A percentile compares a stretch with the other conserved stretches of the same genome.
Conservation (phyloP, 768 basidiomycete species). For the Sporobolomyces pararoseus region DNA sequence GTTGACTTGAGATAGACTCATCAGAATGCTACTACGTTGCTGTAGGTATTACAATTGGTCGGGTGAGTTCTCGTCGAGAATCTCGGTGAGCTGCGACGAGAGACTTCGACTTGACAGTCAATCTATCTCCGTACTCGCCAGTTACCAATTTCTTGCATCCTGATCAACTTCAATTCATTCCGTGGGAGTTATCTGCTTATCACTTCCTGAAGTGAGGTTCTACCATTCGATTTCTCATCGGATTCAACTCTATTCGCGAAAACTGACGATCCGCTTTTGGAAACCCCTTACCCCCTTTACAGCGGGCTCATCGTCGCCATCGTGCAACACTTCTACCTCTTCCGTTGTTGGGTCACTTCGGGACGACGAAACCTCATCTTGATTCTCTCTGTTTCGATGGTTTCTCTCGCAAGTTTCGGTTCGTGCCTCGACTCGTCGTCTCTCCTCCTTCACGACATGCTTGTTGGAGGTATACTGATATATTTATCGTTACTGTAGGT, state of each 20-base stretch:
- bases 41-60: conserved; percentile 5
- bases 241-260: not conserved
- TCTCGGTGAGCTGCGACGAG: too few species aligned
- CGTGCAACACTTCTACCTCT: conserved; percentile 8
- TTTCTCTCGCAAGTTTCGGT: conserved; percentile 8
- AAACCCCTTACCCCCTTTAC: too few species aligned
- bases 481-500: too few species aligned
- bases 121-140: not conserved
- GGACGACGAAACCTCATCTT: not conserved
- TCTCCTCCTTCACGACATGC: not conserved
- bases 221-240: not conserved
- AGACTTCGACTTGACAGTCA: too few species aligned
- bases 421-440: not conserved
- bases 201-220: conserved; percentile 7
- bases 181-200: conserved; percentile 3
- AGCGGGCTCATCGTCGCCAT: not conserved
- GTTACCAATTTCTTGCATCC: conserved; percentile 4
- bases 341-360: not conserved
- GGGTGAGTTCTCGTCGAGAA: not conserved
- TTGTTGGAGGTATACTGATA: not conserved
- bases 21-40: not conserved
- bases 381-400: not conserved
- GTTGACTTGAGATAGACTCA: not conserved
- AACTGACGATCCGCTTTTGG: too few species aligned
- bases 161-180: not conserved